Evolutionary conservation across 371 early-diverging fungal species (phyloP).

Genomic region (Mortierella sp.): DNA sequence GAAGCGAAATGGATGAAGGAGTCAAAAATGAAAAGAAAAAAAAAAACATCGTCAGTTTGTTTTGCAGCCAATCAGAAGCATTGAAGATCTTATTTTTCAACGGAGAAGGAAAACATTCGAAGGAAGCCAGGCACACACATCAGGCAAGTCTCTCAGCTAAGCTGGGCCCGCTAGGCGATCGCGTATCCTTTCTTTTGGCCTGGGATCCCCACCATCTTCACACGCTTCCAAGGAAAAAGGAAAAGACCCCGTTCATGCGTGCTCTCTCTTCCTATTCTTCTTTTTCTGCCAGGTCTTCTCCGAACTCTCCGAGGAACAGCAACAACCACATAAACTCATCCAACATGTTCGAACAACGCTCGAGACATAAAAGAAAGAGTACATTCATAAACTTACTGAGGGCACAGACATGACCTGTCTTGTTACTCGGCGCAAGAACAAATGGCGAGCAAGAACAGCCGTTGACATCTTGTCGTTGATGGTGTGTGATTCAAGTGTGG

Average conservation of each 20-base stretch:
- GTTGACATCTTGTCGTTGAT: background rate
- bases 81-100: background rate
- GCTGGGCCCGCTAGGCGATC: background rate
- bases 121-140: background rate
- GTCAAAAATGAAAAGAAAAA: background rate
- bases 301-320: background rate
- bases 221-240: background rate
- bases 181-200: background rate
- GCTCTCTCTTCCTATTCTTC: background rate
- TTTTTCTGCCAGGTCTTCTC: background rate
- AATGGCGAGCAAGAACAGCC: background rate
- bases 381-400: background rate
- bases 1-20: background rate
- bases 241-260: background rate
- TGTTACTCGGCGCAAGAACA: background rate
- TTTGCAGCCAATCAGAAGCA: conserved; percentile 29
- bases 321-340: background rate
- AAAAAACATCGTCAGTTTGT: conserved; percentile 39
- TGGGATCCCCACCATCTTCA: background rate
- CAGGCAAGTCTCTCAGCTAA: background rate
- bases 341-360: background rate
- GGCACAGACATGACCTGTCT: background rate
- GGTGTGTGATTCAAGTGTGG: background rate
- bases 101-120: conserved; percentile 11
- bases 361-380: background rate